phyloP scores from a whole-genome alignment of 805 yeast species.

The Yarrowia divulgata region DNA sequence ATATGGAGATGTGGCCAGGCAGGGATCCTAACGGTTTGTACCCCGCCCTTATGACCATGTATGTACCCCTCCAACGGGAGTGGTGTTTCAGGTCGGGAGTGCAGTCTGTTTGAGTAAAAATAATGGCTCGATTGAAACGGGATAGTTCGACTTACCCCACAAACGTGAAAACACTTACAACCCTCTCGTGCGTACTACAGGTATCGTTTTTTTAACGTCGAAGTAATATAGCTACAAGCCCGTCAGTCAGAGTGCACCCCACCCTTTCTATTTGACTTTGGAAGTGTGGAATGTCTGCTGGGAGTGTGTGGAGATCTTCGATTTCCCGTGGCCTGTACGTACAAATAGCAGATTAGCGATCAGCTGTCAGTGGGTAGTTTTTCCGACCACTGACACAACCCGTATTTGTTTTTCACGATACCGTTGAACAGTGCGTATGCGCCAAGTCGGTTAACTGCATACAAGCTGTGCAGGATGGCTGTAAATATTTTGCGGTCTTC shows the following conservation, averaged over 20 bases:
- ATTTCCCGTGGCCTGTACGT: neutral
- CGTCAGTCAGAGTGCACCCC: slow-evolving; percentile 12
- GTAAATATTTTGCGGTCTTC: neutral
- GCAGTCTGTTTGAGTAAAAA: neutral
- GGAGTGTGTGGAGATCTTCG: neutral
- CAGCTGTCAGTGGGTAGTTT: neutral
- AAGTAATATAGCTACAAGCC: slow-evolving; percentile 1
- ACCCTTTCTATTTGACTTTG: slow-evolving; percentile 8
- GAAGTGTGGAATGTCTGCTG: slow-evolving; percentile 6
- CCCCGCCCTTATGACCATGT: neutral
- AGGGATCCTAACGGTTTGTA: neutral
- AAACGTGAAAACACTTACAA: neutral
- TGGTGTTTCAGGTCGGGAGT: neutral
- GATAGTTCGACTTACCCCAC: neutral
- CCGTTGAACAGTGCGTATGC: slow-evolving; percentile 5
- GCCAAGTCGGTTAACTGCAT: slow-evolving; percentile 27
- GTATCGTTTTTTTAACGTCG: neutral
- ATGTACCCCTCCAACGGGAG: slow-evolving; percentile 14
- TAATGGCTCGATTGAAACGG: neutral
- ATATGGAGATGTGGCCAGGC: neutral
- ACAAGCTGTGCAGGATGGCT: neutral
- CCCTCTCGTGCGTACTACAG: neutral
- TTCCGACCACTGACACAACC: neutral
- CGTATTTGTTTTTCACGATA: neutral
- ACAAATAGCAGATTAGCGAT: neutral